Evolutionary conservation across 73 alveolate species (phyloP).

Genomic region (Loxodes magnus): DNA sequence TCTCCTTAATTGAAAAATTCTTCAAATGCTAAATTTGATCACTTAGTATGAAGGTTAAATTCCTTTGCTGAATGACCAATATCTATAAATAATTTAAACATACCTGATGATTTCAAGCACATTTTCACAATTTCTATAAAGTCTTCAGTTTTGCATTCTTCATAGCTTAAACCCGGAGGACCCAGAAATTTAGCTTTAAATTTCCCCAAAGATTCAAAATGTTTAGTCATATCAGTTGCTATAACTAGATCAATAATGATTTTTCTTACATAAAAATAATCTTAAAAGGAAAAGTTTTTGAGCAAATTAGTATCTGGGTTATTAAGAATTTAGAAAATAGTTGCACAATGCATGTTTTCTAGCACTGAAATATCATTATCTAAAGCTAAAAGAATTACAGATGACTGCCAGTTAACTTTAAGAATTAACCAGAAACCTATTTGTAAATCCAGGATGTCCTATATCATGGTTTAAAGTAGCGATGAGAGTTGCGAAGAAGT

Average conservation of each 20-base stretch:
- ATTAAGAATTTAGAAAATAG: slow-evolving; percentile 10
- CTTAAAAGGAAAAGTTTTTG: slow-evolving; percentile 2
- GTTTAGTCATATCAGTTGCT: slow-evolving; percentile 28
- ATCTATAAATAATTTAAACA: slow-evolving; percentile 38
- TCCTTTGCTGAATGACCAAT: slow-evolving; percentile 73
- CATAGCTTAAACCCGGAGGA: too few relatives aligned
- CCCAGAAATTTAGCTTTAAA: slow-evolving; percentile 12
- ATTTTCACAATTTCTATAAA: not conserved
- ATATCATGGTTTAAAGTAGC: not conserved
- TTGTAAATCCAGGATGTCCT: slow-evolving; percentile 1
- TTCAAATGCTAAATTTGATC: slow-evolving; percentile 62
- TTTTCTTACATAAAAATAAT: slow-evolving; percentile 9
- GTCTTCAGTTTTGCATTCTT: not conserved
- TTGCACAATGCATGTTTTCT: slow-evolving; percentile 18
- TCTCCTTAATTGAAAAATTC: slow-evolving; percentile 85
- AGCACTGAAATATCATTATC: slow-evolving; percentile 26
- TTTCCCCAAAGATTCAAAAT: slow-evolving; percentile 12
- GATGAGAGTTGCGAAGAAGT: not conserved
- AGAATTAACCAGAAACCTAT: not conserved
- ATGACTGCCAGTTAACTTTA: slow-evolving; percentile 4
- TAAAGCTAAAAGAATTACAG: too few relatives aligned
- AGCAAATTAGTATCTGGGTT: slow-evolving; percentile 12
- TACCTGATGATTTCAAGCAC: not conserved
- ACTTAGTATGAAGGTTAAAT: slow-evolving; percentile 35
- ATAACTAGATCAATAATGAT: slow-evolving; percentile 18